These are phyloP conservation scores for Boletus barrowsii DNA, from an alignment of 768 basidiomycete species.

Conservation along the genomic window DNA sequence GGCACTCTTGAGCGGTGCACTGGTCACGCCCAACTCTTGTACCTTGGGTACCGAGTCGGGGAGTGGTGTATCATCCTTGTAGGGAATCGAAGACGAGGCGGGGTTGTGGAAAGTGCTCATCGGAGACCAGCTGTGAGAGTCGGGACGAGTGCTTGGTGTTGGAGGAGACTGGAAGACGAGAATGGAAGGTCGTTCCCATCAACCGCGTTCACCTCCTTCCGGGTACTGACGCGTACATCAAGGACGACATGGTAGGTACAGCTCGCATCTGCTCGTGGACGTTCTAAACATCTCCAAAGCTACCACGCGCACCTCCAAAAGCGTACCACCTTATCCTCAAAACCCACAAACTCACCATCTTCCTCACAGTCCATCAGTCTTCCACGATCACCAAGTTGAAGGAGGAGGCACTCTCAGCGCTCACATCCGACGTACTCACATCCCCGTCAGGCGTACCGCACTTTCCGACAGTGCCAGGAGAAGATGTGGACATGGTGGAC, in stretches of 20 bases:
- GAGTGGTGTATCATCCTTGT: slow-evolving; percentile 64
- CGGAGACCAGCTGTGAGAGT: slow-evolving; percentile 19
- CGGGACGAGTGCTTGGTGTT: slow-evolving; percentile 14
- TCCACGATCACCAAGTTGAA: slow-evolving; percentile 60
- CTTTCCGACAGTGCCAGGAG: slow-evolving; percentile 30
- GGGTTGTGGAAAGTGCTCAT: slow-evolving; percentile 56
- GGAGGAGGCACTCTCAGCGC: slow-evolving; percentile 58
- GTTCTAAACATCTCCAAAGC: slow-evolving; percentile 33
- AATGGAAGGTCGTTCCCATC: slow-evolving; percentile 28
- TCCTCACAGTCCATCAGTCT: slow-evolving; percentile 53
- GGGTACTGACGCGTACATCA: not conserved
- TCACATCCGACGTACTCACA: slow-evolving; percentile 45
- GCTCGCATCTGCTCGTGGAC: not conserved
- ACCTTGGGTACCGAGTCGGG: slow-evolving; percentile 72
- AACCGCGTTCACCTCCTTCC: not conserved
- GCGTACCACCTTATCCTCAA: slow-evolving; percentile 68
- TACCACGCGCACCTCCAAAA: slow-evolving; percentile 54
- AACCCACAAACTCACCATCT: slow-evolving; percentile 67
- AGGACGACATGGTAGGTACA: slow-evolving; percentile 19
- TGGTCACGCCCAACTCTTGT: slow-evolving; percentile 83
- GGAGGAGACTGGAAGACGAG: slow-evolving; percentile 16
- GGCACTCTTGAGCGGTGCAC: slow-evolving; percentile 92
- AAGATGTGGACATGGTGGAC: slow-evolving; percentile 24
- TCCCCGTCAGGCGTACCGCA: slow-evolving; percentile 26
- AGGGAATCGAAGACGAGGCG: slow-evolving; percentile 45